Conservation (phyloP, 75 land plant genomes). For the Picea sitchensis region DNA sequence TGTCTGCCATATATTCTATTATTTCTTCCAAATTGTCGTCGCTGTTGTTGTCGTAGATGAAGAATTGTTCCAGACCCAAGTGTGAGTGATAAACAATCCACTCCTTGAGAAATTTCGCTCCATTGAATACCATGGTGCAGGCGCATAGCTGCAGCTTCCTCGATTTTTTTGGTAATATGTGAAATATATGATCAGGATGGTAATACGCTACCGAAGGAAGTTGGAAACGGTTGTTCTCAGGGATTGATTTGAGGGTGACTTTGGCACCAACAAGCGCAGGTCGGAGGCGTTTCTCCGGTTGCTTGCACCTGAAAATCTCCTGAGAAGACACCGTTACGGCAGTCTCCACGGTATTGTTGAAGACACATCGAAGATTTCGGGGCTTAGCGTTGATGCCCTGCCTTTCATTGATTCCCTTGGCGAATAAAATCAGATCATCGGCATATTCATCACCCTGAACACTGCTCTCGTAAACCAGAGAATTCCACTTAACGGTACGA, state of each 20-base stretch:
- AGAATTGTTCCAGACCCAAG: constrained; percentile 30
- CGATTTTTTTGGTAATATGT: constrained; percentile 15
- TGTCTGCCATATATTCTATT: neutral
- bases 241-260: neutral
- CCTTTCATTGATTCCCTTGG: constrained; percentile 41
- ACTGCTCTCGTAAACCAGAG: constrained; percentile 36
- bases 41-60: constrained; percentile 48
- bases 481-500: constrained; percentile 25
- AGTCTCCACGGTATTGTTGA: constrained; percentile 17
- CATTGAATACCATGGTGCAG: constrained; percentile 46
- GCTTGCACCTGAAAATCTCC: constrained; percentile 53
- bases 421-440: constrained; percentile 36
- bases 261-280: neutral
- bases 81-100: constrained; percentile 36
- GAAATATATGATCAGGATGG: neutral
- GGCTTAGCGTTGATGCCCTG: constrained; percentile 24
- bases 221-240: too few species aligned
- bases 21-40: constrained; percentile 26
- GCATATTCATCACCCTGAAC: constrained; percentile 16
- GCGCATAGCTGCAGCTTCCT: constrained; percentile 20
- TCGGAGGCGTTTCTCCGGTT: constrained; percentile 18
- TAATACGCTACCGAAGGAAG: neutral
- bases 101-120: constrained; percentile 33
- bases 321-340: constrained; percentile 47
- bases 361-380: constrained; percentile 38